Conservation (phyloP, 2,329 filamentous ascomycete genomes). For the Phoma sp. region DNA sequence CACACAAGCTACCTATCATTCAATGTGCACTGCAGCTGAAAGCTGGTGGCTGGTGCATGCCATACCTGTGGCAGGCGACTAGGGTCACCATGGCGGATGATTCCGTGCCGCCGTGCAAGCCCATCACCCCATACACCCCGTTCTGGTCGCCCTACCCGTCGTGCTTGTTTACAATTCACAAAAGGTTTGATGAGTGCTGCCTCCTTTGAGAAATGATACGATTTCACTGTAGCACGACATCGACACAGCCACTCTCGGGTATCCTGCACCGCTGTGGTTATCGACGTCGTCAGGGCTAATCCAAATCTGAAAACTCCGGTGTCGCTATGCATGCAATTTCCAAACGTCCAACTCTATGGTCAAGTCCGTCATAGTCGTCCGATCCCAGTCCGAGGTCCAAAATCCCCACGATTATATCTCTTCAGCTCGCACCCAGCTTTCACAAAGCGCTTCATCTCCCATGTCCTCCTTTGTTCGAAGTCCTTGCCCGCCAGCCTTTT, state of each 20-base stretch:
- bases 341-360: not conserved
- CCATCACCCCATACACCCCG: not conserved
- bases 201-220: not conserved
- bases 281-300: not conserved
- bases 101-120: not conserved
- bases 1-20: not conserved
- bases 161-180: not conserved
- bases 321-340: slow-evolving; percentile 1
- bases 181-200: slow-evolving; percentile 10
- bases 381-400: slow-evolving; percentile 46
- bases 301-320: not conserved
- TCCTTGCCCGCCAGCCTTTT: slow-evolving; percentile 37
- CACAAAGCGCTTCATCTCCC: slow-evolving; percentile 46
- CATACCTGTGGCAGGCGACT: not conserved
- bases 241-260: not conserved
- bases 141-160: not conserved
- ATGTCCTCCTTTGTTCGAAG: slow-evolving; percentile 35
- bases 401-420: slow-evolving; percentile 46
- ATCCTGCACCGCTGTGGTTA: not conserved
- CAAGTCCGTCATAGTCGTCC: slow-evolving; percentile 32
- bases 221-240: not conserved
- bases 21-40: not conserved
- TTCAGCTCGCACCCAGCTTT: slow-evolving; percentile 40
- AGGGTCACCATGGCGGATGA: not conserved
- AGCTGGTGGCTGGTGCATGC: too few species aligned